phyloP scores from a whole-genome alignment of 1,139 yeast genomes.

The Kodamaea arcana region DNA sequence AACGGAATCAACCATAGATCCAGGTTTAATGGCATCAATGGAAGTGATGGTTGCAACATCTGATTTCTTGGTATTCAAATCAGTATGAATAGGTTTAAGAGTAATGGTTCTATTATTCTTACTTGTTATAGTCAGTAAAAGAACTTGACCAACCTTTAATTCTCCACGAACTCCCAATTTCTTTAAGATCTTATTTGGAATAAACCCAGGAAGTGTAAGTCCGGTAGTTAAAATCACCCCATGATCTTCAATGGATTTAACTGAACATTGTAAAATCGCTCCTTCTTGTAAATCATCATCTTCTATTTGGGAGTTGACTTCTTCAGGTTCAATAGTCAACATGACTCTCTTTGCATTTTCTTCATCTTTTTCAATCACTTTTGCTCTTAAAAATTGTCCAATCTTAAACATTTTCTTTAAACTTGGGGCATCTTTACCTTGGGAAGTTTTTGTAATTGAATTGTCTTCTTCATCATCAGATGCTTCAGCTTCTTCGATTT shows the following conservation, averaged over 20 bases:
- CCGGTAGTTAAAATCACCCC: constrained; percentile 81
- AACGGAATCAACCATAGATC: constrained; percentile 71
- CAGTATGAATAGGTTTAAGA: constrained; percentile 40
- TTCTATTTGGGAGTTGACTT: constrained; percentile 59
- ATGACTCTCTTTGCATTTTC: constrained; percentile 55
- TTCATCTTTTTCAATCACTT: constrained; percentile 44
- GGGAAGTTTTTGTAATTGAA: constrained; percentile 28
- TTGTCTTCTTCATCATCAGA: constrained; percentile 41
- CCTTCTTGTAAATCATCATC: constrained; percentile 64
- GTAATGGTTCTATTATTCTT: constrained; percentile 58
- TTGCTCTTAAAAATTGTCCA: constrained; percentile 88
- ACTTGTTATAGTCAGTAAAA: constrained; percentile 44
- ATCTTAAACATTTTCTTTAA: constrained; percentile 51
- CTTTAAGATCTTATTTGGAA: constrained; percentile 62
- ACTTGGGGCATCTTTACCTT: constrained; percentile 48
- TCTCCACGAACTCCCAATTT: constrained; percentile 17
- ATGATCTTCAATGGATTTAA: constrained; percentile 83
- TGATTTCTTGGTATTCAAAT: constrained; percentile 32
- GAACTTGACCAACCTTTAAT: constrained; percentile 41
- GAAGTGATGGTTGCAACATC: constrained; percentile 57
- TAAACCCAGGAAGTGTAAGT: constrained; percentile 59
- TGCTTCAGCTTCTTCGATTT: constrained; percentile 49
- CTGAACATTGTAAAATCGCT: constrained; percentile 67
- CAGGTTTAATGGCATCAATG: constrained; percentile 79
- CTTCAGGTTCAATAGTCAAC: constrained; percentile 70